Evolutionary conservation across 495 filamentous ascomycete genomes (phyloP), one percentile per base, ranked within the genome.

Genomic region (Oidiodendron maius): DNA sequence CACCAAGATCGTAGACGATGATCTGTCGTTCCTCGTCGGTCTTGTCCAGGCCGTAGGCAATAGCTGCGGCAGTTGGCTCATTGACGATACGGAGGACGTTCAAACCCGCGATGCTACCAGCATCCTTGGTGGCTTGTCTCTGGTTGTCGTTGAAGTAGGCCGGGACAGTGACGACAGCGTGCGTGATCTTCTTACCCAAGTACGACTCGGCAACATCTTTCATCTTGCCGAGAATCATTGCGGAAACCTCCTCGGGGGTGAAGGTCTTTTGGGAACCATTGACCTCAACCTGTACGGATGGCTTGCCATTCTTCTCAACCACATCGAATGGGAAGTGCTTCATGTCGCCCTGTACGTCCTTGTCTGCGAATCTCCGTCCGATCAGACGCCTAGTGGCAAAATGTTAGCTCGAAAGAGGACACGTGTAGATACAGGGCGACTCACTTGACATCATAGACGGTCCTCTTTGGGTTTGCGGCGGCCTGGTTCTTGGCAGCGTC

Each of bases 141-240:
- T 97, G 91, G 72, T 91, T 91, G 74, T 97, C 91, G 76, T 96
- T 97, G 87, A 97, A 97, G 75, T 97, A 97, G 69, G 91, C 91
- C 47, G 91, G 91, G 40, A 97, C 91, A 50, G 91, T 97, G 54
- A 97, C 89, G 61, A 97, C 91, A 56, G 91, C 91, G 78, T 96
- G 90, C 67, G 86, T 89, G 46, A 97, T 91, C 70, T 89, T 89
- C 80, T 94, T 93, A 65, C 87, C 88, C 34, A 96, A 77, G 74
- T 94, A 95, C 64, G 76, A 74, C 74, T 96, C 91, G 52, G 91
- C 91, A 64, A 95, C 86, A 63, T 95, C 90, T 80, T 95, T 96
- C 91, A 97, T 96, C 74, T 97, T 91, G 53, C 83, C 80, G 21
- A 93, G 80, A 61, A 93, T 77, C 79, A 91, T 90, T 66, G 87